phyloP scores from a whole-genome alignment of 768 basidiomycete species.

The Suillus subalutaceus region DNA sequence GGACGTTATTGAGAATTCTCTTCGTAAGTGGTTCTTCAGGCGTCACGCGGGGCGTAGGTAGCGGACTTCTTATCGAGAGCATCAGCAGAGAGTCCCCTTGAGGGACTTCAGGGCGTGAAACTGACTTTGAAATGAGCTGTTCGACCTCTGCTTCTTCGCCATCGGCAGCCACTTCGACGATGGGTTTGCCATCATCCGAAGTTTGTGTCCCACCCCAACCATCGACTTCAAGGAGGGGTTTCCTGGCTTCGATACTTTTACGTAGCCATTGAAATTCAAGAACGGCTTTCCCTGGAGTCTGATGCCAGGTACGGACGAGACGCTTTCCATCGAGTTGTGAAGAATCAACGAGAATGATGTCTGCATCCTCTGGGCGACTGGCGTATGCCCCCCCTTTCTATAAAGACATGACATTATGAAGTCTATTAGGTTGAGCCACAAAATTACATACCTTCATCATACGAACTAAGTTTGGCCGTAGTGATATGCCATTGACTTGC shows the following conservation, averaged over 20 bases:
- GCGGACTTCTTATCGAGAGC: slow-evolving; percentile 49
- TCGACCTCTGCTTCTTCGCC: slow-evolving; percentile 44
- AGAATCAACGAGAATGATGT: slow-evolving; percentile 63
- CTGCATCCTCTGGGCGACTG: slow-evolving; percentile 52
- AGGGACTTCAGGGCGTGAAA: slow-evolving; percentile 18
- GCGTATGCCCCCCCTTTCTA: slow-evolving; percentile 62
- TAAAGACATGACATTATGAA: slow-evolving; percentile 12
- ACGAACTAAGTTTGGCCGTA: slow-evolving; percentile 55
- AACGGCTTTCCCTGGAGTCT: slow-evolving; percentile 50
- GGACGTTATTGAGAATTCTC: slow-evolving; percentile 9
- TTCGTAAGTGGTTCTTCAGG: slow-evolving; percentile 41
- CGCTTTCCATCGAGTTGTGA: slow-evolving; percentile 52
- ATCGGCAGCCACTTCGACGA: slow-evolving; percentile 34
- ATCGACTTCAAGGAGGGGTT: slow-evolving; percentile 49
- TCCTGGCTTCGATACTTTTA: slow-evolving; percentile 45
- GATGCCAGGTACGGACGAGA: slow-evolving; percentile 62
- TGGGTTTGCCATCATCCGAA: slow-evolving; percentile 35
- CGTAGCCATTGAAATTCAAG: slow-evolving; percentile 57
- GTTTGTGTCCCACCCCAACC: slow-evolving; percentile 52
- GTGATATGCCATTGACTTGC: slow-evolving; percentile 54
- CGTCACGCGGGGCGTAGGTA: slow-evolving; percentile 65
- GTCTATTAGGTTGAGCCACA: slow-evolving; percentile 4
- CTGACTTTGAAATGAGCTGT: slow-evolving; percentile 47
- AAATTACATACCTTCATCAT: slow-evolving; percentile 44
- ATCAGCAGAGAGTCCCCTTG: slow-evolving; percentile 21